These are phyloP conservation scores for Abrus precatorius DNA, from an alignment of 306 rosid species.

Conservation along the genomic window DNA sequence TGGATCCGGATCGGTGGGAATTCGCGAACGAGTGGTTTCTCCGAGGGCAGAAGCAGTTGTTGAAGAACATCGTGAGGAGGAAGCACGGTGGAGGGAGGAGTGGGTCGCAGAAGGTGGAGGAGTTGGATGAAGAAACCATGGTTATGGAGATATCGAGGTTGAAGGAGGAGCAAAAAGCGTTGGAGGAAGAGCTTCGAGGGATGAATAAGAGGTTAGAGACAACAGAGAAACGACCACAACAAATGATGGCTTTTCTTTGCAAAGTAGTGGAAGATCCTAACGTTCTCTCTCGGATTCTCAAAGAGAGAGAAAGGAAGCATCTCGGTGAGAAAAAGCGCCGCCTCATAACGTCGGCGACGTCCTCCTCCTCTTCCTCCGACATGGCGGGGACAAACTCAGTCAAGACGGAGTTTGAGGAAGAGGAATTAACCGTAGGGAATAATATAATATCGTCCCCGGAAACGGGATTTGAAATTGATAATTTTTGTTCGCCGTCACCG, in stretches of 20 bases:
- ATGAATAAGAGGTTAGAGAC: constrained; percentile 81
- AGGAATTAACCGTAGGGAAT: constrained; percentile 45
- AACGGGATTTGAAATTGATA: constrained; percentile 55
- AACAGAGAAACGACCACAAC: constrained; percentile 81
- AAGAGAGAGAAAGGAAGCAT: constrained; percentile 49
- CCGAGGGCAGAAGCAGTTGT: constrained; percentile 76
- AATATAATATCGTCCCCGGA: constrained; percentile 60
- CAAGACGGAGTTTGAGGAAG: constrained; percentile 66
- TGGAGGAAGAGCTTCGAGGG: constrained; percentile 70
- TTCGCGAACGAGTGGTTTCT: constrained; percentile 96
- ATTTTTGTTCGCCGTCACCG: constrained; percentile 37
- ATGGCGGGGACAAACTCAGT: constrained; percentile 33
- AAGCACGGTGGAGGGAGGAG: constrained; percentile 53
- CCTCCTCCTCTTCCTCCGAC: constrained; percentile 60
- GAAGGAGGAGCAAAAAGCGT: constrained; percentile 72
- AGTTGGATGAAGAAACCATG: constrained; percentile 64
- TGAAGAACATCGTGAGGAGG: constrained; percentile 69
- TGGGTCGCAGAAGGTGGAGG: constrained; percentile 41
- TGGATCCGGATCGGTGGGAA: constrained; percentile 95
- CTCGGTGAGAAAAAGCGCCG: constrained; percentile 61
- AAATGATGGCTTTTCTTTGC: constrained; percentile 82
- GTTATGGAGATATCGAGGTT: constrained; percentile 73
- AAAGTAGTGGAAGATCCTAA: constrained; percentile 83
- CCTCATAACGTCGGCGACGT: constrained; percentile 48
- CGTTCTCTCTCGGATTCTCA: constrained; percentile 63